These are phyloP conservation scores for Cinchona pubescens DNA, from an alignment of 257 asterid genomes.

Conservation along the genomic window DNA sequence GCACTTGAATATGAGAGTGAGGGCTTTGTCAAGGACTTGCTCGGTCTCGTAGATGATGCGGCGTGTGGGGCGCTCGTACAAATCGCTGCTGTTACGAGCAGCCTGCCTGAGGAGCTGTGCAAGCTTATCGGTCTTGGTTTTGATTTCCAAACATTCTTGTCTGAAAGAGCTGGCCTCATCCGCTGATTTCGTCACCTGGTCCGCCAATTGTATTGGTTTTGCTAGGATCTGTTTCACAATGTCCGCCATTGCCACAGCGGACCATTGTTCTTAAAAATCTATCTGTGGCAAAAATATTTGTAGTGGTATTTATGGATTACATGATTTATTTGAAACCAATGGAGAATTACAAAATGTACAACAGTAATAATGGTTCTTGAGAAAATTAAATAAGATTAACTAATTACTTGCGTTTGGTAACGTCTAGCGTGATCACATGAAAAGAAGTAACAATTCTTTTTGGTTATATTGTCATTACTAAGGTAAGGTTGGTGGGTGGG, in stretches of 20 bases:
- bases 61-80: conserved; percentile 73
- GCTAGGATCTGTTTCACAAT: conserved; percentile 60
- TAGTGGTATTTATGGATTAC: neutral
- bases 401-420: neutral
- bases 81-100: conserved; percentile 56
- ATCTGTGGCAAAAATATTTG: too few species aligned
- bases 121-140: conserved; percentile 47
- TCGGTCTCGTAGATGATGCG: conserved; percentile 73
- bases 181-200: conserved; percentile 48
- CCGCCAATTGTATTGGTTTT: conserved; percentile 63
- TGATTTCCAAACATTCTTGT: conserved; percentile 54
- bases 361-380: neutral
- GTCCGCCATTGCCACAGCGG: conserved; percentile 73
- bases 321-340: neutral
- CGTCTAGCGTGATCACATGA: neutral
- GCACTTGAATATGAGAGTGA: conserved; percentile 57
- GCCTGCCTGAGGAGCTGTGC: conserved; percentile 65
- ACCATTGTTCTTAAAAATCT: conserved; percentile 29
- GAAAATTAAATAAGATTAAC: neutral
- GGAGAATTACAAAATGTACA: neutral
- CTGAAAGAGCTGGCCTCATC: conserved; percentile 50
- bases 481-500: neutral
- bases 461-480: neutral
- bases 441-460: neutral
- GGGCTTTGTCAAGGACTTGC: conserved; percentile 62